Percentiles rank a stretch among this genome's conserved stretches.
Conservation (phyloP, 495 filamentous ascomycete species). For the Xanthoparmelia taractica region DNA sequence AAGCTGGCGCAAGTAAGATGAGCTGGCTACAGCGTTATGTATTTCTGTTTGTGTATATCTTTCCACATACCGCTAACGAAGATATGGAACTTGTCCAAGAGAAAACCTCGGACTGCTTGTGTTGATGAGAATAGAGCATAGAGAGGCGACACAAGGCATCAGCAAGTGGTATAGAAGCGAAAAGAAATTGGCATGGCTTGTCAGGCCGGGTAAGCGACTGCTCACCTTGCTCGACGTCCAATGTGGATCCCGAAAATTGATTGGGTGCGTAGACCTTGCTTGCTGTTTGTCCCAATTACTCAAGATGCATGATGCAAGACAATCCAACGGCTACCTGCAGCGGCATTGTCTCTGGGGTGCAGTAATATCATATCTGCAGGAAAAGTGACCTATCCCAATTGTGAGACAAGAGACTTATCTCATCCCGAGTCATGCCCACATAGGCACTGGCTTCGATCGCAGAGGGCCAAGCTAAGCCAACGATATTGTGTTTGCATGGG, state of each 20-base stretch:
- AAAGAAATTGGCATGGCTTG: no score
- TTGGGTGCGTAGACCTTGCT: no score
- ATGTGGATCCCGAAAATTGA: no score
- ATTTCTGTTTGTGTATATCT: slow-evolving; percentile 10
- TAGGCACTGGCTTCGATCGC: background rate
- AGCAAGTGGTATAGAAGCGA: no score
- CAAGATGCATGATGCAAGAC: no score
- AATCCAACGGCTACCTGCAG: background rate
- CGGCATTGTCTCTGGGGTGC: background rate
- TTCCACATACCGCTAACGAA: background rate
- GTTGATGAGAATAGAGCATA: background rate
- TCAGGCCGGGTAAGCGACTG: no score
- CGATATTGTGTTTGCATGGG: background rate
- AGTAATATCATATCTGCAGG: background rate
- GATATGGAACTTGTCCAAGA: background rate
- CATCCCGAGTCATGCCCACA: background rate
- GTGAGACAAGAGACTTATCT: no score
- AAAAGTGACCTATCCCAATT: background rate
- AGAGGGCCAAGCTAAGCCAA: background rate
- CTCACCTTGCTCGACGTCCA: no score
- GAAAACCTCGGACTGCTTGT: background rate
- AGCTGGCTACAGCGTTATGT: slow-evolving; percentile 16
- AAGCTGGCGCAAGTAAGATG: background rate
- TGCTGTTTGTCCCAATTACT: no score
- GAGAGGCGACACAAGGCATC: background rate